These are phyloP conservation scores for Penicillium roqueforti DNA, from an alignment of 495 filamentous ascomycete species.

Conservation along the genomic window DNA sequence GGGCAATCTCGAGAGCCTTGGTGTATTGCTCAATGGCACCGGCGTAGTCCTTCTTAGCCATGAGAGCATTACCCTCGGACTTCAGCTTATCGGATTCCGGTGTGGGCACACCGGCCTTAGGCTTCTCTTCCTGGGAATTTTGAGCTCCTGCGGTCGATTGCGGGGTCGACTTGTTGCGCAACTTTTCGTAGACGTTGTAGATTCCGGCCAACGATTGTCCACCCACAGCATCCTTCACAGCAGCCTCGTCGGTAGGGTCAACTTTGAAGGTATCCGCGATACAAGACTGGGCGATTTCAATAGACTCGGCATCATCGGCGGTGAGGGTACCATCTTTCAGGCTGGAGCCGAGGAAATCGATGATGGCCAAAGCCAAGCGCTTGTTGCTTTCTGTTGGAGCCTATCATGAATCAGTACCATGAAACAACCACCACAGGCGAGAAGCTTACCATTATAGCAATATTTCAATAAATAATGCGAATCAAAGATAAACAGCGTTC, in stretches of 20 bases:
- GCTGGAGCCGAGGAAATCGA: constrained; percentile 86
- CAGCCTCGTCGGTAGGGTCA: constrained; percentile 70
- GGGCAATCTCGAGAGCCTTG: constrained; percentile 71
- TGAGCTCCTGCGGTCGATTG: constrained; percentile 25
- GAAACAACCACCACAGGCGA: neutral
- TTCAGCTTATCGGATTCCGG: constrained; percentile 82
- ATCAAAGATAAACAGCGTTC: constrained; percentile 2
- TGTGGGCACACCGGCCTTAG: constrained; percentile 38
- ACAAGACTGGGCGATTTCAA: constrained; percentile 89
- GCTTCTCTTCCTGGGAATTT: constrained; percentile 23
- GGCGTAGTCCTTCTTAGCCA: constrained; percentile 84
- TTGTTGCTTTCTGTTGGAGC: constrained; percentile 75
- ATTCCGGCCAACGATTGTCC: constrained; percentile 81
- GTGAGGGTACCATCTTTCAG: constrained; percentile 83
- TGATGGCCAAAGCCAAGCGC: constrained; percentile 92
- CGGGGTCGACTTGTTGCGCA: constrained; percentile 62
- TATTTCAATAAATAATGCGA: neutral
- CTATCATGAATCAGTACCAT: constrained; percentile 26
- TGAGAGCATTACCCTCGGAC: constrained; percentile 86
- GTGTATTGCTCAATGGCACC: constrained; percentile 81
- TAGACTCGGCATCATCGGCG: constrained; percentile 80
- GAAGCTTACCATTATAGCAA: constrained; percentile 20
- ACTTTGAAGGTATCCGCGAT: constrained; percentile 94
- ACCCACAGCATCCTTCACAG: constrained; percentile 72
- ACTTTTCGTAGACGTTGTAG: constrained; percentile 94